These are phyloP conservation scores for Sporothrix pallida DNA, from an alignment of 2,329 filamentous ascomycete genomes.

Conservation along the genomic window DNA sequence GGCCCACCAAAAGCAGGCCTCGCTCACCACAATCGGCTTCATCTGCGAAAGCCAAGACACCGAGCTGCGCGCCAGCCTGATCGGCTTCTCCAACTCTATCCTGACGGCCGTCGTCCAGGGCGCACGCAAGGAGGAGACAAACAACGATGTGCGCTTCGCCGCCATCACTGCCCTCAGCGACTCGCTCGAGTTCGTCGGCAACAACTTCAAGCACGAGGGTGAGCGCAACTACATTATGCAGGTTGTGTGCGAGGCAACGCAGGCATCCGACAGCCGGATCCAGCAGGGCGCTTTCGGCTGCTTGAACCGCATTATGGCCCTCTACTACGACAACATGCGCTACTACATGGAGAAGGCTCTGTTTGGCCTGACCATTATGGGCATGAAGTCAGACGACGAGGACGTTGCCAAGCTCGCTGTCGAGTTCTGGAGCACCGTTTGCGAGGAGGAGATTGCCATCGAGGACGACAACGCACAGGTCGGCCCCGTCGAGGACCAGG, in stretches of 20 bases:
- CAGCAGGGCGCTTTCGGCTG: constrained; percentile 97
- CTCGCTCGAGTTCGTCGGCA: constrained; percentile 95
- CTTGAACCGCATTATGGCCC: constrained; percentile 96
- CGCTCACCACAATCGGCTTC: constrained; percentile 94
- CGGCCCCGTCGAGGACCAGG: constrained; percentile 66
- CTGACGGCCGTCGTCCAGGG: constrained; percentile 97
- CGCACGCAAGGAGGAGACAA: constrained; percentile 93
- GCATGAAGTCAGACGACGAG: constrained; percentile 98
- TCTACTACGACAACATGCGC: constrained; percentile 99
- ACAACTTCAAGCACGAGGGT: constrained; percentile 98
- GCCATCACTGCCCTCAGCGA: constrained; percentile 94
- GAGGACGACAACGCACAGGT: constrained; percentile 93
- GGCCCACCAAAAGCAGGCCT: constrained; percentile 91
- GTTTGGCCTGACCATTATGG: constrained; percentile 94
- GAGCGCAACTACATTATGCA: constrained; percentile 99
- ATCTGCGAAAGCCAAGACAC: constrained; percentile 95
- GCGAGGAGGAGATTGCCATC: constrained; percentile 96
- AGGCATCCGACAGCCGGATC: constrained; percentile 87
- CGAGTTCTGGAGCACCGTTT: constrained; percentile 99
- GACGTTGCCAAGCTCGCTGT: constrained; percentile 97
- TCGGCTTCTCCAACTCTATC: constrained; percentile 94
- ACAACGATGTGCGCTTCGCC: constrained; percentile 85
- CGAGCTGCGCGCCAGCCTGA: constrained; percentile 80
- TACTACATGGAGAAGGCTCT: constrained; percentile 99
- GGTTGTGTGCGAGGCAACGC: constrained; percentile 97